Conservation (phyloP, 805 yeast genomes). For the Wickerhamiella allomyrinae region DNA sequence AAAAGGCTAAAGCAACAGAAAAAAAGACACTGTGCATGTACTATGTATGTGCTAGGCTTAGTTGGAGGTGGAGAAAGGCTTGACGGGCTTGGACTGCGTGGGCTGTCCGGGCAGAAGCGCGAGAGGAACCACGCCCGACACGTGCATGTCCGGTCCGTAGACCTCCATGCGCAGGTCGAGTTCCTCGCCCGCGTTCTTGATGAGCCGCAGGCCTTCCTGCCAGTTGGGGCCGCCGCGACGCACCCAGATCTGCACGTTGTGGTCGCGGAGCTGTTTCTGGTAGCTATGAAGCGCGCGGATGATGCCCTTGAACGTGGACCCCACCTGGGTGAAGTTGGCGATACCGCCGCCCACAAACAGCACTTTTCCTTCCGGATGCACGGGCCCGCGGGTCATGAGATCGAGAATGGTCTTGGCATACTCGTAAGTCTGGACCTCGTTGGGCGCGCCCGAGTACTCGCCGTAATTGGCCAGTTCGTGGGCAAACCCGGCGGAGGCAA, state of each 20-base stretch:
- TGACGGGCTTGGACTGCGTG: constrained; percentile 27
- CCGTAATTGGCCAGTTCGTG: constrained; percentile 34
- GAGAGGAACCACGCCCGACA: constrained; percentile 33
- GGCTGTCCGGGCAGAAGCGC: constrained; percentile 23
- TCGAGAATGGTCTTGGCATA: constrained; percentile 35
- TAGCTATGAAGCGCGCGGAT: constrained; percentile 34
- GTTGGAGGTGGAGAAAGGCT: constrained; percentile 27
- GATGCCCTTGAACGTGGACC: constrained; percentile 35
- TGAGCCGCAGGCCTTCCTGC: constrained; percentile 34
- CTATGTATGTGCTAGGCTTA: too few relatives aligned
- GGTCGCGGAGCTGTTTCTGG: constrained; percentile 25
- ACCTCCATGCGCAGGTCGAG: constrained; percentile 33
- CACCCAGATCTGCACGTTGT: constrained; percentile 30
- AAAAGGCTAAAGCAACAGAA: too few relatives aligned
- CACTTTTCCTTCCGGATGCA: constrained; percentile 29
- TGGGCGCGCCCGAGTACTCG: constrained; percentile 36
- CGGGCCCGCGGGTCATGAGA: constrained; percentile 31
- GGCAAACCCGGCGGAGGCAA: constrained; percentile 34
- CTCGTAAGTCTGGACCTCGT: constrained; percentile 34
- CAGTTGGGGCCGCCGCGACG: constrained; percentile 37
- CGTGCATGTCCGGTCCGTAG: constrained; percentile 39
- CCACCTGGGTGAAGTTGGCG: constrained; percentile 36
- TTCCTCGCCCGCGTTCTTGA: constrained; percentile 32
- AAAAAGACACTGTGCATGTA: too few relatives aligned
- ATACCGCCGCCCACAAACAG: constrained; percentile 35